Evolutionary conservation across 305 asterid species (phyloP), one percentile per base, ranked within the genome.

Genomic region (Plantago lanceolata): DNA sequence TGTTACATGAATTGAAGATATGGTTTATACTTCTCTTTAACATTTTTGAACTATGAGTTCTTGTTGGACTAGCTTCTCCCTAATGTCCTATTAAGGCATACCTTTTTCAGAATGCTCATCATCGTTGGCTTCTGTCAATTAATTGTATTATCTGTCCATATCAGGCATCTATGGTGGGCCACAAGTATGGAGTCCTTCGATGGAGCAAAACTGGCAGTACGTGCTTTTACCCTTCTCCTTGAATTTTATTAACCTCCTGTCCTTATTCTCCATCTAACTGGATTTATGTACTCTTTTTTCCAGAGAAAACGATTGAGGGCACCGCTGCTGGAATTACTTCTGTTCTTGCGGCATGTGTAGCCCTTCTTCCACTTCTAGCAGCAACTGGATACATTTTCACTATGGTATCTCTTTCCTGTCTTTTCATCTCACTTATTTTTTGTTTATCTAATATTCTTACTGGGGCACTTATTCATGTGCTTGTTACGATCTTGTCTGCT

Each of bases 281-380:
- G 44, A 49, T 77, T 15, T 13, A 19, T 59, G 19, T 43, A 60
- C 76, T 72, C 49, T 33, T 50, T 64, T 76, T 65, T 31, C 48
- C 69, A 93, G 99, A 90, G 80, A 90, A 94, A 82, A 94, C 96
- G 66, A 76, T 94, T 70, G 99, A 94, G 81, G 99, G 99, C 71
- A 94, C 97, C 19, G 97, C 95, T 60, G 96, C 97, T 68, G 96
- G 99, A 72, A 93, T 93, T 55, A 86, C 97, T 16, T 83, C 95
- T 61, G 96, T 94, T 73, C 83, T 94, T 73, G 92, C 84, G 56
- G 85, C 96, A 57, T 94, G 99, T 80, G 83, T 82, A 63, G 68
- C 75, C 66, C 85, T 94, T 37, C 99, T 85, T 77, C 96, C 96
- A 37, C 88, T 90, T 77, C 75, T 92, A 52, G 96, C 96, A 0